phyloP scores from a whole-genome alignment of 228 moss, liverwort and hornwort species.

The Sphagnum magellanicum region DNA sequence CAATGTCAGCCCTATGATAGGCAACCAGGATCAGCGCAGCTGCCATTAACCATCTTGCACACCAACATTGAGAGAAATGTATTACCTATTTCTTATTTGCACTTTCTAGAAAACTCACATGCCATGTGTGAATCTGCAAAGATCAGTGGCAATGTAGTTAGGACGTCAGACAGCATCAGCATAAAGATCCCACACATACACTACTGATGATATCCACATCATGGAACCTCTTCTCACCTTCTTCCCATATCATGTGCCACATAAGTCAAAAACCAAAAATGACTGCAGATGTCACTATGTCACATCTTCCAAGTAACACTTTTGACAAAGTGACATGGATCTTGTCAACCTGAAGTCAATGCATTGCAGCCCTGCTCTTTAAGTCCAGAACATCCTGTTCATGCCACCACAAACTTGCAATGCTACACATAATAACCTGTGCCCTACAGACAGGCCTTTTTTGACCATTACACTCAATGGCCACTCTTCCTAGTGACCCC shows the following conservation, averaged over 20 bases:
- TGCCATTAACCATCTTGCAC: constrained; percentile 43
- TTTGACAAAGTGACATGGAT: constrained; percentile 8
- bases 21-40: constrained; percentile 68
- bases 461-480: constrained; percentile 11
- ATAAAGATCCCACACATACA: constrained; percentile 60
- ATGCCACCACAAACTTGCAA: constrained; percentile 19
- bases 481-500: neutral
- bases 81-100: constrained; percentile 41
- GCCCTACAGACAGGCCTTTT: neutral
- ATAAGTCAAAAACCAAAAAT: constrained; percentile 12
- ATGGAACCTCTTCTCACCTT: constrained; percentile 18
- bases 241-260: constrained; percentile 32
- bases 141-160: constrained; percentile 43
- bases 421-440: constrained; percentile 8
- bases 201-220: constrained; percentile 65
- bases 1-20: constrained; percentile 67
- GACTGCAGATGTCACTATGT: neutral
- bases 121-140: constrained; percentile 56
- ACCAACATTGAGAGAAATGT: constrained; percentile 31
- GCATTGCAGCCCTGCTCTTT: constrained; percentile 20
- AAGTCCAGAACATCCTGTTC: constrained; percentile 16
- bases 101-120: constrained; percentile 34
- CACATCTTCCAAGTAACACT: constrained; percentile 17
- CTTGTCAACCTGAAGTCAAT: constrained; percentile 12
- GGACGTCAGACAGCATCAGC: constrained; percentile 64